Base-by-base conservation (phyloP, 495 filamentous ascomycete genomes). In the Amorphotheca resinae region DNA sequence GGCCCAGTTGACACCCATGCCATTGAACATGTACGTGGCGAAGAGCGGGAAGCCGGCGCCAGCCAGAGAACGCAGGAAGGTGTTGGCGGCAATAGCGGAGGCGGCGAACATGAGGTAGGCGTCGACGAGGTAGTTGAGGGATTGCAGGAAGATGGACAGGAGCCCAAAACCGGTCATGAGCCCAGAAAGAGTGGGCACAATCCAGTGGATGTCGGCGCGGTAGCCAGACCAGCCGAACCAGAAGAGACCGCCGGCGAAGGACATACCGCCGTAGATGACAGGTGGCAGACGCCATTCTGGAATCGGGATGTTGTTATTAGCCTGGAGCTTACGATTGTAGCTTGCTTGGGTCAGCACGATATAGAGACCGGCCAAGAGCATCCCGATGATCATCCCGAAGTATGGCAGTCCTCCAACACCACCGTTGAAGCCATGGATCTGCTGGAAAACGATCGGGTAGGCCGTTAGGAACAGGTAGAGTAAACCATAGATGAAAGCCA, bases 31-130 rank as follows among this genome's bases (percentile, higher is more conserved):
- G 50, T 89, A 80, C 9, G 64, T 73, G 0, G 77, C 69, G 57
- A 95, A 95, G 2, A 95, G 68, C 9, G 87, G 87, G 61, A 93
- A 93, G 0, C 70, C 76, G 6, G 82, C 80, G 17, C 81, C 86
- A 33, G 75, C 75, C 0, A 84, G 61, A 4, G 81, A 87, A 2
- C 87, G 82, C 7, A 91, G 66, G 58, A 95, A 87, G 0, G 87
- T 91, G 59, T 95, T 93, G 17, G 79, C 86, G 6, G 87, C 87
- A 35, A 93, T 86, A 20, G 85, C 83, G 4, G 84, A 89, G 26
- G 86, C 86, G 9, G 86, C 86, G 42, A 89, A 82, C 67, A 89
- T 87, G 44, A 93, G 77, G 57, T 93, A 91, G 8, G 86, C 76
- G 54, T 93, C 86, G 41, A 93, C 80, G 22, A 93, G 69, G 58